Evolutionary conservation across 2,329 filamentous ascomycete species (phyloP), one percentile per base, ranked within the genome.

Genomic region (Trichoderma koningiopsis): DNA sequence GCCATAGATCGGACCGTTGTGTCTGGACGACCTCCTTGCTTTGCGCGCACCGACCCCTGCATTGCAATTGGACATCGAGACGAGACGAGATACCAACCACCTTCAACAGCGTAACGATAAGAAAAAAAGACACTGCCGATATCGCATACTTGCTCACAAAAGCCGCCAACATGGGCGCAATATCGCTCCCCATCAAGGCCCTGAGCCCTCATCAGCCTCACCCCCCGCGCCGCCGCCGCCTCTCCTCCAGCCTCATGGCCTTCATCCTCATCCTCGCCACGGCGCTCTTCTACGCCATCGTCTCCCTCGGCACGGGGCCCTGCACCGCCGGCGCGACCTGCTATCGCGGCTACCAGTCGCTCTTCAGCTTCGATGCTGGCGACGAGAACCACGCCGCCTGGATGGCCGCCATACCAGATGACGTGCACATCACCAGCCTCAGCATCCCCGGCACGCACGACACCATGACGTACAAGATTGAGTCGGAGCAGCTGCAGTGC

Each of bases 391-490:
- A 76, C 53, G 74, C 79, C 37, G 65, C 71, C 47, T 86, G 84
- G 84, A 85, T 85, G 84, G 75, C 76, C 24, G 61, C 62, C 7
- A 73, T 85, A 13, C 81, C 82, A 33, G 81, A 85, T 74, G 71
- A 75, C 31, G 76, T 78, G 43, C 77, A 76, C 57, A 75, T 86
- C 40, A 79, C 82, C 37, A 79, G 76, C 62, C 78, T 86, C 53
- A 84, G 83, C 57, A 81, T 86, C 69, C 85, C 84, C 0, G 85
- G 85, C 35, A 86, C 84, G 1, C 84, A 86, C 76, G 84, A 86
- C 74, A 85, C 84, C 29, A 82, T 86, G 81, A 86, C 85, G 22
- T 83, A 82, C 71, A 74, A 76, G 56, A 76, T 84, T 68, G 72
- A 70, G 33, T 72, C 75, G 55, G 76, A 79, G 69, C 68, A 70